Base-by-base conservation (phyloP, 352 stramenopile genomes). In the Phytophthora idaei region DNA sequence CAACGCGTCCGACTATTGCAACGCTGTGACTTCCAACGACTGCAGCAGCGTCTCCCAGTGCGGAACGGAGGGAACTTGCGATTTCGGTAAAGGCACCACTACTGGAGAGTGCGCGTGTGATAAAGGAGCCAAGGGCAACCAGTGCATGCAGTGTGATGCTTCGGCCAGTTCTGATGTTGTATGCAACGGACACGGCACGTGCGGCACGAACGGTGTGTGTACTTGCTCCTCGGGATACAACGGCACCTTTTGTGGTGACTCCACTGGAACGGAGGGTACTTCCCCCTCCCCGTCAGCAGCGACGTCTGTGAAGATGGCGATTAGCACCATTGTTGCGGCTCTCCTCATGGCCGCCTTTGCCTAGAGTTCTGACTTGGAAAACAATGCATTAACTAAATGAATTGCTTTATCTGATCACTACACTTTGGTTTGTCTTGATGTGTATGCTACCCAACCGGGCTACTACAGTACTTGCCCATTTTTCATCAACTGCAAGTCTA, bases 31-130 rank as follows among this genome's bases (percentile, higher is more conserved):
- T 27, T 92, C 81, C 49, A 93, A 92, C 63, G 67, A 84, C 8
- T 94, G 87, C 69, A 90, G 83, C 67, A 92, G 74, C 56, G 78
- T 92, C 44, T 66, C 81, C 1, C 84, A 91, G 62, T 94, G 87
- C 48, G 87, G 84, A 44, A 74, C 78, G 1, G 27, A 74, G 29
- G 84, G 86, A 34, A 84, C 67, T 6, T 94, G 87, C 39, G 63
- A 64, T 1, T 69, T 89, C 11, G 29, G 45, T 15, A 49, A 57
- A 8, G 70, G 57, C 2, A 61, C 64, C 8, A 79, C 67, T 15
- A 79, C 58, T 1, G 80, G 81, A 28, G 41, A 64, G 15, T 94
- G 84, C 61, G 53, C 65, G 3, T 93, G 87, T 69, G 61, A 73
- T 29, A 61, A 31, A 8, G 87, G 87, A 27, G 75, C 84, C 4